Base-by-base conservation (phyloP, 495 filamentous ascomycete genomes). In the Trichoderma reesei region DNA sequence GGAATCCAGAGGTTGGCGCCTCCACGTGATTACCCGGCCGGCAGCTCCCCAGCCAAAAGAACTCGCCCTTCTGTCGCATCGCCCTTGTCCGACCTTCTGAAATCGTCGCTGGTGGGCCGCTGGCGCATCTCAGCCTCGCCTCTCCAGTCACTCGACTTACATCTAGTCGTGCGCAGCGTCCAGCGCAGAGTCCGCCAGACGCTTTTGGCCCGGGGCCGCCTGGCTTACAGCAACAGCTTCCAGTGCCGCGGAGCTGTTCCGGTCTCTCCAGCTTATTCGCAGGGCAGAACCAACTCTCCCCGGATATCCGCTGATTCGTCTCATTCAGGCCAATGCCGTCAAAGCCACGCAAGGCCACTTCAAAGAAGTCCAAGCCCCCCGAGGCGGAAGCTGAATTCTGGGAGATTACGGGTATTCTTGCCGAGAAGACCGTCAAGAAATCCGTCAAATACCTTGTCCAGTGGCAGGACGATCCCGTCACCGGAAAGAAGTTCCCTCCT, bases 281-380 rank as follows among this genome's bases (percentile, higher is more conserved):
- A 56, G 34, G 51, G 51, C 26, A 56, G 0, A 39, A 10, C 4
- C 26, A 5, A n/a, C 51, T 10, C 51, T 56, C 51, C n/a, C n/a
- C n/a, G n/a, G n/a, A n/a, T 56, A 10, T 31, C 26, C 51, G 26
- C 26, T 56, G 26, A 11, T 31, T 56, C 31, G 11, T 56, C 44
- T 48, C 44, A 34, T 56, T 56, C 51, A 56, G n/a, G 51, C 51
- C 59, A 38, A 61, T 61, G 59, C 59, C 59, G 59, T n/a, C n/a
- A n/a, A 38, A 20, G 59, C 31, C 36, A 39, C 59, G 59, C 9
- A 38, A 20, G 20, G 36, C 34, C 8, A 5, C 39, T 36, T 13
- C 59, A 38, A 61, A 61, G 59, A 61, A 61, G 18, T 34, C 36
- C 59, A 61, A 61, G 59, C 59, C 13, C 34, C 34, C 9, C 14